Percentiles rank a stretch among this genome's conserved stretches.
These are phyloP conservation scores for Corynespora cassiicola DNA, from an alignment of 2,329 filamentous ascomycete genomes.

Conservation along the genomic window DNA sequence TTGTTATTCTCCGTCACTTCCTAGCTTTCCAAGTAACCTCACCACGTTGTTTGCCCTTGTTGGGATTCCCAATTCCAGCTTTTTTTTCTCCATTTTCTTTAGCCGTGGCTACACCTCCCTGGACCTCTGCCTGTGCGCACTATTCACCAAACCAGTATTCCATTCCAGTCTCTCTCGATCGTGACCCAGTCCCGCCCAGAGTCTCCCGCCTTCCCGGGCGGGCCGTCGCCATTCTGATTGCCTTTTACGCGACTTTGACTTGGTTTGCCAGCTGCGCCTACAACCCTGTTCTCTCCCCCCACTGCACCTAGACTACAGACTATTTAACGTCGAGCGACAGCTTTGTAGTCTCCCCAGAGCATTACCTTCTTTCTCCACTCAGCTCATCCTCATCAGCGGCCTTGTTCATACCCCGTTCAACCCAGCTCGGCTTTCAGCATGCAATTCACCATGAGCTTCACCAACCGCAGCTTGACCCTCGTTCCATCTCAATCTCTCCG, in stretches of 20 bases:
- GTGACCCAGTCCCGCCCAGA: conserved; percentile 29
- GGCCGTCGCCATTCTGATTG: conserved; percentile 42
- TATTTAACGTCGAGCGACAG: conserved; percentile 36
- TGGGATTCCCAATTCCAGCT: conserved; percentile 23
- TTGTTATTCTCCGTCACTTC: conserved; percentile 17
- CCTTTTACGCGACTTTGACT: conserved; percentile 21
- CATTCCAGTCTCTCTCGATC: conserved; percentile 32
- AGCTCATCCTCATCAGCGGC: conserved; percentile 5
- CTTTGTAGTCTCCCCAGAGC: conserved; percentile 22
- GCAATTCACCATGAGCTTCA: too few relatives aligned
- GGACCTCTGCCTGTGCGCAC: conserved; percentile 24
- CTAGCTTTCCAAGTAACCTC: conserved; percentile 14
- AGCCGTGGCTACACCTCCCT: conserved; percentile 17
- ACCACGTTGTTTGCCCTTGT: conserved; percentile 37
- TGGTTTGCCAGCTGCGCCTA: conserved; percentile 32
- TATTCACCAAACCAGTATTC: conserved; percentile 23
- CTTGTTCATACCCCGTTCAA: too few relatives aligned
- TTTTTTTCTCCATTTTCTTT: conserved; percentile 14
- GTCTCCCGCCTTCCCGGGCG: conserved; percentile 42
- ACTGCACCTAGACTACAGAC: conserved; percentile 15
- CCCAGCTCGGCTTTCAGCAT: too few relatives aligned
- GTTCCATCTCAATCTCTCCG: too few relatives aligned
- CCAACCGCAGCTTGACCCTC: too few relatives aligned
- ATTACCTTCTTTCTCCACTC: conserved; percentile 14
- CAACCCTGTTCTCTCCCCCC: conserved; percentile 25